Evolutionary conservation across 192 early-diverging fungal species (phyloP), one percentile per base, ranked within the genome.

Genomic region (Coemansia sp.): DNA sequence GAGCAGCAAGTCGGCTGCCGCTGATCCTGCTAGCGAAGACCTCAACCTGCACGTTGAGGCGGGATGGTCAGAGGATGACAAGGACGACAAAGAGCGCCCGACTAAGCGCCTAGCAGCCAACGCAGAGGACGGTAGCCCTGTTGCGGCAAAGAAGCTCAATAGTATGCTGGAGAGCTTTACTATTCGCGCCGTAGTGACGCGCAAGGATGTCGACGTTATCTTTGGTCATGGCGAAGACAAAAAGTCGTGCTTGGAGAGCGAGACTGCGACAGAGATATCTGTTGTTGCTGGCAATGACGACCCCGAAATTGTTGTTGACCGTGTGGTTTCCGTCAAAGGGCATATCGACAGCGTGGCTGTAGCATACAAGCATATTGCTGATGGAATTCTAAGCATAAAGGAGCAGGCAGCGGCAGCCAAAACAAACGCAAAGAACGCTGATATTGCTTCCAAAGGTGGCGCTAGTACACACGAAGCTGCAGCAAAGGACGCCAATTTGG

Each of bases 271-370:
- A 11, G 40, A 25, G 6, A 67, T 82, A 9, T 38, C 57, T 3
- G 61, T 82, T 22, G 36, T 82, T n/a, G 58, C 79, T 15, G 79
- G 79, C n/a, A 71, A 58, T 5, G 78, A 81, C 12, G 78, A 81
- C 38, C 78, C 78, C 17, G 78, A 81, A 11, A 81, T 81, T 57
- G 78, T 81, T 9, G 78, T 81, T 17, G 78, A 81, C 57, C 78
- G 78, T 3, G 69, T 81, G 12, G 60, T 81, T n/a, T 68, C 72
- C 17, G 57, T 80, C 62, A 68, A 62, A 42, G 75, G 75, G 1
- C 75, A 54, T 8, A 78, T 78, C 26, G 44, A 60, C 44, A 3
- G 34, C 10, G 71, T 80, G 11, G 60, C 68, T 3, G 52, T 57
- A 19, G 65, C 71, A 1, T 80, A 80, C 49, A 66, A 60, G 55